phyloP scores from a whole-genome alignment of 345 rosid species.

The Pseudoturritis turrita region DNA sequence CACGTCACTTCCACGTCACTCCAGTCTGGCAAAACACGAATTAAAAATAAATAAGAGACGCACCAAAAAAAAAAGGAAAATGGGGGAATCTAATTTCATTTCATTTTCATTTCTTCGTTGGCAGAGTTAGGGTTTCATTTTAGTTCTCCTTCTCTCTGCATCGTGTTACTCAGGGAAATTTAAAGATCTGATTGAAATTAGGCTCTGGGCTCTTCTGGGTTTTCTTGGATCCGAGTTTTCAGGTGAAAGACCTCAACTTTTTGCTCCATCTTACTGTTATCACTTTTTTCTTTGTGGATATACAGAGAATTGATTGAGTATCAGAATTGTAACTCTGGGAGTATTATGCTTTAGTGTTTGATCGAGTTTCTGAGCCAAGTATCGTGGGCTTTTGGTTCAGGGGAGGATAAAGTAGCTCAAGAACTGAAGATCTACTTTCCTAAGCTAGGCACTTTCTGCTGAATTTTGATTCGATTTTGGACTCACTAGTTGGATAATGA shows the following conservation, averaged over 20 bases:
- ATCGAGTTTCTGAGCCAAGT: background rate
- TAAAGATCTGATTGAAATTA: constrained; percentile 10
- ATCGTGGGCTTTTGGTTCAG: background rate
- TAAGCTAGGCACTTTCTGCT: background rate
- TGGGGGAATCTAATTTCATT: constrained; percentile 5
- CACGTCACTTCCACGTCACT: constrained; percentile 5
- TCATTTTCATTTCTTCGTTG: constrained; percentile 23
- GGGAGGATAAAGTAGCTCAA: background rate
- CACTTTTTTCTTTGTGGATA: background rate
- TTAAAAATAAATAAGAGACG: background rate
- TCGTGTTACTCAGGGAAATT: background rate
- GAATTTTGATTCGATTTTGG: constrained; percentile 7
- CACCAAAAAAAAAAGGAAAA: background rate
- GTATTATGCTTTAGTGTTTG: background rate
- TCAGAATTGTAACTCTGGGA: background rate
- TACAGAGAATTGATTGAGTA: constrained; percentile 3
- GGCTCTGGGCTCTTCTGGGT: constrained; percentile 2
- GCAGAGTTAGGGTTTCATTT: constrained; percentile 25
- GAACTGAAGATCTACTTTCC: constrained; percentile 9
- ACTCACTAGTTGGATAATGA: background rate
- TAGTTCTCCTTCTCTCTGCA: constrained; percentile 4
- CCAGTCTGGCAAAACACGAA: constrained; percentile 1
- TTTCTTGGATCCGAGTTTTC: background rate
- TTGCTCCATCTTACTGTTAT: constrained; percentile 6
- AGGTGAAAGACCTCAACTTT: constrained; percentile 24